Evolutionary conservation across 768 basidiomycete genomes (phyloP).

Genomic region (Pulveroboletus sp.): DNA sequence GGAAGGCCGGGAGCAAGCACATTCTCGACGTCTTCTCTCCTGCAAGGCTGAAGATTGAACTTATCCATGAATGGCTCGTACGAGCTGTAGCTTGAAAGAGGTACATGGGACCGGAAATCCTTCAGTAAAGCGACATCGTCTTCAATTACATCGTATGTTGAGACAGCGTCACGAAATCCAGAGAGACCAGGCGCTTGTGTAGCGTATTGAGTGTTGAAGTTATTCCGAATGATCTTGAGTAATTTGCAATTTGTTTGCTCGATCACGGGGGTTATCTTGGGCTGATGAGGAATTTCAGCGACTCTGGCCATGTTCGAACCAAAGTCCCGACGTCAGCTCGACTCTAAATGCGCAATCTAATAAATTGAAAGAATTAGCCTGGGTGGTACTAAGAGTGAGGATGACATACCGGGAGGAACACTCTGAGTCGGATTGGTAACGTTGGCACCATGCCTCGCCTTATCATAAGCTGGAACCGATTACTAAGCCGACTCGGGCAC

Average conservation of each 20-base stretch:
- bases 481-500: no score
- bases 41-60: conserved; percentile 8
- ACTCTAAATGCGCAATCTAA: no score
- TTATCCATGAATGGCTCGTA: conserved; percentile 5
- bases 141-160: background rate
- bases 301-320: no score
- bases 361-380: no score
- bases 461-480: no score
- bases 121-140: background rate
- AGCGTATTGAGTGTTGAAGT: background rate
- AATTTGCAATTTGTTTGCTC: background rate
- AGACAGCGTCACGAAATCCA: background rate
- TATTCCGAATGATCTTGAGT: background rate
- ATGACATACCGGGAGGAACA: no score
- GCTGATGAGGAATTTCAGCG: no score
- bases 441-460: no score
- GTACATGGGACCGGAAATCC: background rate
- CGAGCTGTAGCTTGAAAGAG: background rate
- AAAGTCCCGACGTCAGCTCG: no score
- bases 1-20: conserved; percentile 2
- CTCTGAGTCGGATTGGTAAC: no score
- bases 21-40: conserved; percentile 3
- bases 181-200: background rate
- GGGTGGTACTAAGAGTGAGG: no score
- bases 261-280: no score